Conservation (phyloP, 495 filamentous ascomycete species). For the Xylaria bambusicola region DNA sequence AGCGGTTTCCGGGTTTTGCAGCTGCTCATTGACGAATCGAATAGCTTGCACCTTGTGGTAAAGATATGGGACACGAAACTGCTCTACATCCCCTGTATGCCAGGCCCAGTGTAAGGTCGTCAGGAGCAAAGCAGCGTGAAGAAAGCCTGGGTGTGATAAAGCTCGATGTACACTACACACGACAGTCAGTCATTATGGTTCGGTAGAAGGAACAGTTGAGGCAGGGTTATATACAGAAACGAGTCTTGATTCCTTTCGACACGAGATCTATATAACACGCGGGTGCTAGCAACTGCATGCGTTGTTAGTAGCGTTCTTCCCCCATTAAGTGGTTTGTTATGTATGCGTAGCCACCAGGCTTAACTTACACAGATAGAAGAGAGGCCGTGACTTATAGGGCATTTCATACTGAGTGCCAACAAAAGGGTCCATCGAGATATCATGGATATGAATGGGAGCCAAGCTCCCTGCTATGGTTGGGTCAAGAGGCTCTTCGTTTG, state of each 20-base stretch:
- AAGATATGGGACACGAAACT: constrained; percentile 35
- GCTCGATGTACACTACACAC: constrained; percentile 33
- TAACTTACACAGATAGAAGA: constrained; percentile 36
- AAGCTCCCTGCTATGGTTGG: constrained; percentile 19
- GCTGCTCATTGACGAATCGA: constrained; percentile 41
- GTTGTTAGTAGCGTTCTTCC: constrained; percentile 15
- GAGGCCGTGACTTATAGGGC: constrained; percentile 32
- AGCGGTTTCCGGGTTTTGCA: constrained; percentile 30
- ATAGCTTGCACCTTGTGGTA: constrained; percentile 38
- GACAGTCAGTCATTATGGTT: constrained; percentile 14
- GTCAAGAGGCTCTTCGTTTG: constrained; percentile 6
- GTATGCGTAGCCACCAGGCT: neutral
- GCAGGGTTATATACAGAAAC: constrained; percentile 30
- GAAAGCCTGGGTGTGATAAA: constrained; percentile 37
- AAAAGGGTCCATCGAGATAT: constrained; percentile 29
- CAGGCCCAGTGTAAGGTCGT: constrained; percentile 38
- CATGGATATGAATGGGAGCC: constrained; percentile 21
- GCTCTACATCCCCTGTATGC: constrained; percentile 35
- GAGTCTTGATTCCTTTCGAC: constrained; percentile 31
- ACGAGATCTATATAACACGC: constrained; percentile 29
- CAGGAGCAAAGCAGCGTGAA: constrained; percentile 36
- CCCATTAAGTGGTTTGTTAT: neutral
- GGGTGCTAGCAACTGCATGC: constrained; percentile 29
- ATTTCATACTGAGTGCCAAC: constrained; percentile 32
- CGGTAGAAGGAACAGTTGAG: neutral